Conservation (phyloP, 148 eudicot genomes). For the Fagopyrum homotropicum region DNA sequence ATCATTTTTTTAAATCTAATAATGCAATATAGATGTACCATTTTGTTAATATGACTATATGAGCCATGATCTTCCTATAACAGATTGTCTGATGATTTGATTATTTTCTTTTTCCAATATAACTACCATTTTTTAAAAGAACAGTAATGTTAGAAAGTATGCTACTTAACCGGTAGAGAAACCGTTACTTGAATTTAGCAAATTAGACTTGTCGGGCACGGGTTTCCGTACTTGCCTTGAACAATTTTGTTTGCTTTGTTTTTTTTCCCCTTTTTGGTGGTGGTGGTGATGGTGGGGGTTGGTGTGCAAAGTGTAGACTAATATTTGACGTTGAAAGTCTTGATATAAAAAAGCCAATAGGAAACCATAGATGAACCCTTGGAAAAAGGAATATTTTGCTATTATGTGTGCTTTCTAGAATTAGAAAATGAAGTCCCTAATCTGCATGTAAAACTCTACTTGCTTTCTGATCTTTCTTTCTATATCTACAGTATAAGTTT, state of each 20-base stretch:
- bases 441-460: neutral
- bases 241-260: too few species aligned
- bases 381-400: neutral
- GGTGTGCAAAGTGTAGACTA: neutral
- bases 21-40: neutral
- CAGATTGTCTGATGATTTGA: too few species aligned
- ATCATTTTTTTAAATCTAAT: neutral
- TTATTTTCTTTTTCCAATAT: too few species aligned
- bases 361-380: neutral
- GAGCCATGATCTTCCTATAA: neutral
- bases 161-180: neutral
- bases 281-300: too few species aligned
- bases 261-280: too few species aligned
- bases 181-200: neutral
- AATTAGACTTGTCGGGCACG: too few species aligned
- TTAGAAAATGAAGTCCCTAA: neutral
- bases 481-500: constrained; percentile 60
- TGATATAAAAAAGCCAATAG: neutral
- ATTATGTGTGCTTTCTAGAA: neutral
- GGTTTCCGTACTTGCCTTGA: too few species aligned
- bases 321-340: neutral
- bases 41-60: neutral
- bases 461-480: constrained; percentile 16
- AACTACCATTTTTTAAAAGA: neutral
- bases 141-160: neutral